A percentile compares a stretch with the other conserved stretches of the same genome.
Evolutionary conservation across 805 yeast species (phyloP).

Genomic region (Komagataella ulmi): DNA sequence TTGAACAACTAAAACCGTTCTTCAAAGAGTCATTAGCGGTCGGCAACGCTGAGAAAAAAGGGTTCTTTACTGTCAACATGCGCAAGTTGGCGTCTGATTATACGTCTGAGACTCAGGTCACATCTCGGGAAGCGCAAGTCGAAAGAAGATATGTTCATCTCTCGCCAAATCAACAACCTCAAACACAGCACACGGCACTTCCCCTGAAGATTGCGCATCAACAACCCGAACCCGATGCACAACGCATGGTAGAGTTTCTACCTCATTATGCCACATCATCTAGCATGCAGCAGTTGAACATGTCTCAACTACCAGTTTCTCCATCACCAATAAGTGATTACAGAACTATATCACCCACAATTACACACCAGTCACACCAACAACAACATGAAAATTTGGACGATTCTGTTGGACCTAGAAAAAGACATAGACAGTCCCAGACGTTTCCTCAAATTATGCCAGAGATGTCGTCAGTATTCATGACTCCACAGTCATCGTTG

Average conservation of each 20-base stretch:
- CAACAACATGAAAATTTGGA: not conserved
- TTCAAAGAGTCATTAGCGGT: not conserved
- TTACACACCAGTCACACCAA: not conserved
- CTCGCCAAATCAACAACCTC: not conserved
- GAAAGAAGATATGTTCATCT: not conserved
- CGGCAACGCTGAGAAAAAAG: not conserved
- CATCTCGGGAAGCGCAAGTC: not conserved
- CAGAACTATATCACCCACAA: not conserved
- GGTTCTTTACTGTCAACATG: not conserved
- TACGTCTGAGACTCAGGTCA: not conserved
- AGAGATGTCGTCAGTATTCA: not conserved
- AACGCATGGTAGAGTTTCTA: not conserved
- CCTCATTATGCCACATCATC: not conserved
- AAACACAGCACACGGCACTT: not conserved
- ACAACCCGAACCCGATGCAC: not conserved
- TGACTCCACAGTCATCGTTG: not conserved
- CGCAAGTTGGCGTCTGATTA: not conserved
- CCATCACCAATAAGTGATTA: not conserved
- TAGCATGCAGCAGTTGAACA: not conserved
- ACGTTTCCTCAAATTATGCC: not conserved
- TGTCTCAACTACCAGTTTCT: not conserved
- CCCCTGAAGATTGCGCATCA: not conserved
- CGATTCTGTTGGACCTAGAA: not conserved
- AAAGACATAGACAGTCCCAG: not conserved
- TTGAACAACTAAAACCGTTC: not conserved